phyloP scores from a whole-genome alignment of 192 early-diverging fungal genomes.

The Mortierella antarctica region DNA sequence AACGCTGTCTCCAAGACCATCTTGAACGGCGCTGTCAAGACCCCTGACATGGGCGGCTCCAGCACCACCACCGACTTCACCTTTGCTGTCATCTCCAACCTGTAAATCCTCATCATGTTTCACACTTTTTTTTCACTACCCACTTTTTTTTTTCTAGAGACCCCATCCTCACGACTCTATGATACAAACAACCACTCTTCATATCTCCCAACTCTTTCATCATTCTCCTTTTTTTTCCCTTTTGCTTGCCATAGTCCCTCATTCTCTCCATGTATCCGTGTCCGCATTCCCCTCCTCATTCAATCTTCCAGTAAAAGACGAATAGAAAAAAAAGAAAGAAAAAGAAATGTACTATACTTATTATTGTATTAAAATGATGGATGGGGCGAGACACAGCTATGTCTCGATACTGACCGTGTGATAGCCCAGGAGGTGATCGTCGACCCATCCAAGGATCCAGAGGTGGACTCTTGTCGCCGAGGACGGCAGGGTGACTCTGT shows the following conservation, averaged over 20 bases:
- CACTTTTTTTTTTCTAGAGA: constrained; percentile 4
- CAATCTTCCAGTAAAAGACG: neutral
- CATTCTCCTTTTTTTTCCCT: neutral
- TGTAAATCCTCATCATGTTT: constrained; percentile 56
- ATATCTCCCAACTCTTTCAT: constrained; percentile 1
- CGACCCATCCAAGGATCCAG: constrained; percentile 44
- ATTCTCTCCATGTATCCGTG: neutral
- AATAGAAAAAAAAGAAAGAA: constrained; percentile 11
- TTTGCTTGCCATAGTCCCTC: neutral
- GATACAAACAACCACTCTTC: neutral
- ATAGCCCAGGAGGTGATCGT: constrained; percentile 26
- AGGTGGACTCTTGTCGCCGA: constrained; percentile 35
- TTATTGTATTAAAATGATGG: neutral
- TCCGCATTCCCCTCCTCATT: neutral
- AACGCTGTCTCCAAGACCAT: constrained; percentile 92
- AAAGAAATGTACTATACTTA: neutral
- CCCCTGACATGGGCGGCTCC: constrained; percentile 91
- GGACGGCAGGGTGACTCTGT: constrained; percentile 12
- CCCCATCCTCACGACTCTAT: no score
- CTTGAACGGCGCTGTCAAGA: constrained; percentile 75
- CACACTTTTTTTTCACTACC: neutral
- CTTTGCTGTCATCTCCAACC: constrained; percentile 81
- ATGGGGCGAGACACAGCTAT: neutral
- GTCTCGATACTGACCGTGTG: constrained; percentile 48
- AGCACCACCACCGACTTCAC: constrained; percentile 95